These are phyloP conservation scores for Macadamia integrifolia DNA, from an alignment of 164 flowering plant genomes.

Conservation along the genomic window DNA sequence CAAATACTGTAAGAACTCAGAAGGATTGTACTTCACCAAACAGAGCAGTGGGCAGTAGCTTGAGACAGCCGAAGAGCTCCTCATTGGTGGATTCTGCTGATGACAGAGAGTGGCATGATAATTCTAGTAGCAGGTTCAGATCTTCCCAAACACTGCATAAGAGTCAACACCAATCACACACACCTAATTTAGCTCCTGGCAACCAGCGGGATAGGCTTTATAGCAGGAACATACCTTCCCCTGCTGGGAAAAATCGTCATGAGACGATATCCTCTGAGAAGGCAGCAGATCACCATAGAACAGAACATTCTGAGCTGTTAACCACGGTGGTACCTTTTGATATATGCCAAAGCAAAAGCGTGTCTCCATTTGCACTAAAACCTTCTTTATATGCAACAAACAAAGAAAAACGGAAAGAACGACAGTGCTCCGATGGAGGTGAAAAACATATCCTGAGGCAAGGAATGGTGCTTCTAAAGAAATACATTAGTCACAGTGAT, in stretches of 20 bases:
- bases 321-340: conserved; percentile 23
- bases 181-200: too few species aligned
- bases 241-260: background rate
- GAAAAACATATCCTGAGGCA: conserved; percentile 26
- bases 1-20: background rate
- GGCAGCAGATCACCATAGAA: background rate
- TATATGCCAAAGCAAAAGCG: conserved; percentile 29
- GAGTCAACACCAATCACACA: background rate
- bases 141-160: background rate
- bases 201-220: too few species aligned
- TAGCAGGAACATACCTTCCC: background rate
- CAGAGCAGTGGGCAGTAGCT: background rate
- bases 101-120: background rate
- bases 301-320: conserved; percentile 2
- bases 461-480: conserved; percentile 66
- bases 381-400: conserved; percentile 41
- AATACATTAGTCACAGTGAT: conserved; percentile 33
- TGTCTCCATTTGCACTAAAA: conserved; percentile 26
- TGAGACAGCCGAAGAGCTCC: background rate
- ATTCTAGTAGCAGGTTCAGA: background rate
- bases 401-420: conserved; percentile 40
- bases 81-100: background rate
- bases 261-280: background rate
- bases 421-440: conserved; percentile 15
- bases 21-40: background rate